These are phyloP conservation scores for Starmera stellimalicola DNA, from an alignment of 1,139 yeast species.

Conservation along the genomic window DNA sequence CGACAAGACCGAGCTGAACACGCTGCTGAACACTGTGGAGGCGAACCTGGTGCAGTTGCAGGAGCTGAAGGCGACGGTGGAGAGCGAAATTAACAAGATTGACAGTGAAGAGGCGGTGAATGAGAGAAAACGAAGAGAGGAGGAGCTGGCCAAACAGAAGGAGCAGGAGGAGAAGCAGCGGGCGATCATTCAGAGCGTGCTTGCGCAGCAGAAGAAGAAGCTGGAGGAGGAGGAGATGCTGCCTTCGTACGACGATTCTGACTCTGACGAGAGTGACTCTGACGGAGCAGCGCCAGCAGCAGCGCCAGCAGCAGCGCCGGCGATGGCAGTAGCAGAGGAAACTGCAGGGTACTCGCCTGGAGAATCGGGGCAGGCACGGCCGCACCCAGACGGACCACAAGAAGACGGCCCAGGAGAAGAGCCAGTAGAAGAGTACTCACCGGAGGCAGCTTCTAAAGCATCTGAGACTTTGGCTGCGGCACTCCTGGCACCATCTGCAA, in stretches of 20 bases:
- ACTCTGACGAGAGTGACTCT: slow-evolving; percentile 24
- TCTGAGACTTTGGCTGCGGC: too few relatives aligned
- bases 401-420: too few relatives aligned
- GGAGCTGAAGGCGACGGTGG: slow-evolving; percentile 6
- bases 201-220: slow-evolving; percentile 10
- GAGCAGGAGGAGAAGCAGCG: slow-evolving; percentile 7
- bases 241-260: slow-evolving; percentile 25
- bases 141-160: slow-evolving; percentile 23
- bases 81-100: slow-evolving; percentile 1
- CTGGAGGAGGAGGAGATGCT: slow-evolving; percentile 11
- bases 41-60: slow-evolving; percentile 5
- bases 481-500: too few relatives aligned
- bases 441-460: too few relatives aligned
- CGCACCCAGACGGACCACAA: too few relatives aligned
- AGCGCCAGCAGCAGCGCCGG: slow-evolving; percentile 21
- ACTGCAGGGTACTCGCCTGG: not conserved
- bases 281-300: slow-evolving; percentile 25
- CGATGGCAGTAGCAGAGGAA: slow-evolving; percentile 3
- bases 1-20: slow-evolving; percentile 5
- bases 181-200: slow-evolving; percentile 7
- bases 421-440: too few relatives aligned
- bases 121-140: slow-evolving; percentile 2
- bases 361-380: slow-evolving; percentile 2
- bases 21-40: slow-evolving; percentile 5
- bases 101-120: slow-evolving; percentile 2